phyloP scores from a whole-genome alignment of 2,329 filamentous ascomycete genomes.

The Meredithiella fracta region DNA sequence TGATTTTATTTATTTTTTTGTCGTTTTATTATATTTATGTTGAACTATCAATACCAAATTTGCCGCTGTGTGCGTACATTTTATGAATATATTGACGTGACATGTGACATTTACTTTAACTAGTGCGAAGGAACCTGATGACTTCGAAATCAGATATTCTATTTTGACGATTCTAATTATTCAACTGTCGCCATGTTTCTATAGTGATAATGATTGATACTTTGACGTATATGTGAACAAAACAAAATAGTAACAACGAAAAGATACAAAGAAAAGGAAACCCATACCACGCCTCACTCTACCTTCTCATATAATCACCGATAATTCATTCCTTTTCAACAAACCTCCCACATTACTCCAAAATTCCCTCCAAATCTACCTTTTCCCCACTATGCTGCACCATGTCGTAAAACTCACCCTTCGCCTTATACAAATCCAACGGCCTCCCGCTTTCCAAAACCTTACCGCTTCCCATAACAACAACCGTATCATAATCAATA shows the following conservation, averaged over 20 bases:
- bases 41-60: too few species aligned
- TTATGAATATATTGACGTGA: too few species aligned
- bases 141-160: too few species aligned
- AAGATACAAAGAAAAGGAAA: neutral
- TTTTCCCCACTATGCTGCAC: conserved; percentile 37
- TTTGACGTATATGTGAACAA: too few species aligned
- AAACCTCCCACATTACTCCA: conserved; percentile 4
- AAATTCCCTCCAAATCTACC: conserved; percentile 18
- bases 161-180: too few species aligned
- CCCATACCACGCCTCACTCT: neutral
- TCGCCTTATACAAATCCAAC: conserved; percentile 27
- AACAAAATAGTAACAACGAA: neutral
- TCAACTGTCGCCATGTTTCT: too few species aligned
- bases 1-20: too few species aligned
- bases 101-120: too few species aligned
- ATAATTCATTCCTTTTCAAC: neutral
- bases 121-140: too few species aligned
- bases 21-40: too few species aligned
- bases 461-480: conserved; percentile 31
- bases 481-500: conserved; percentile 33
- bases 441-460: conserved; percentile 33
- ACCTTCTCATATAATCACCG: neutral
- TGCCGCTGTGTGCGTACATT: too few species aligned
- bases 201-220: too few species aligned
- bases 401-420: conserved; percentile 37